Conservation (phyloP, 371 early-diverging fungal species). For the Rozella allomycis region DNA sequence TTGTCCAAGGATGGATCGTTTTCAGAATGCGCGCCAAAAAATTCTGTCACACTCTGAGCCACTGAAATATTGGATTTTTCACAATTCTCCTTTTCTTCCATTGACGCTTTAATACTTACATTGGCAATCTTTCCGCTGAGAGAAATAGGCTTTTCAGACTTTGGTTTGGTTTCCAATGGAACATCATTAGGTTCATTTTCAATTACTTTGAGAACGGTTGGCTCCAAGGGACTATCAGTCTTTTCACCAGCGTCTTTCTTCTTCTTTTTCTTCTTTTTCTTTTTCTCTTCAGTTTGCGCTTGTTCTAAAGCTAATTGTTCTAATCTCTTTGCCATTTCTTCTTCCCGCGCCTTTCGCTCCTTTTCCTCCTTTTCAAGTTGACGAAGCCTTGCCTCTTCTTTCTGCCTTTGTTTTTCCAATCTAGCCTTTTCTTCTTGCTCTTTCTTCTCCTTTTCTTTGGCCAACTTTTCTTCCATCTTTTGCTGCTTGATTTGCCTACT, state of each 20-base stretch:
- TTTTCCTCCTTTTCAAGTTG: background rate
- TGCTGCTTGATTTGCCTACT: constrained; percentile 28
- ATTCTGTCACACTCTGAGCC: too few species aligned
- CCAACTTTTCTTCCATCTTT: constrained; percentile 27
- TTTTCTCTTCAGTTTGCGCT: background rate
- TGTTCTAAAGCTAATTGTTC: background rate
- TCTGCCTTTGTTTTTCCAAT: constrained; percentile 2
- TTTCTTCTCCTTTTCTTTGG: constrained; percentile 31
- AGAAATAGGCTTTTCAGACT: too few species aligned
- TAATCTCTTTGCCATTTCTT: background rate
- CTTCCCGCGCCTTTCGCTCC: background rate
- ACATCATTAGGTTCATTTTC: too few species aligned
- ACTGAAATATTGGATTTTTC: too few species aligned
- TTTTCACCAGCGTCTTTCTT: background rate
- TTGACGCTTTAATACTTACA: too few species aligned
- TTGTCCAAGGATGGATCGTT: too few species aligned
- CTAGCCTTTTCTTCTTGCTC: constrained; percentile 34
- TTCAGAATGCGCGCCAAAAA: too few species aligned
- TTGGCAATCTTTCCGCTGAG: too few species aligned
- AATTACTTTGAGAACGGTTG: too few species aligned
- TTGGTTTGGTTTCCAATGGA: too few species aligned
- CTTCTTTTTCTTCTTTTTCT: background rate
- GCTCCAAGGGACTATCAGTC: too few species aligned
- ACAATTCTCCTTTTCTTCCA: too few species aligned
- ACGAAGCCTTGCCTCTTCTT: background rate